Base-by-base conservation (phyloP, 176 grass and related monocot genomes). In the Hordeum vulgare region DNA sequence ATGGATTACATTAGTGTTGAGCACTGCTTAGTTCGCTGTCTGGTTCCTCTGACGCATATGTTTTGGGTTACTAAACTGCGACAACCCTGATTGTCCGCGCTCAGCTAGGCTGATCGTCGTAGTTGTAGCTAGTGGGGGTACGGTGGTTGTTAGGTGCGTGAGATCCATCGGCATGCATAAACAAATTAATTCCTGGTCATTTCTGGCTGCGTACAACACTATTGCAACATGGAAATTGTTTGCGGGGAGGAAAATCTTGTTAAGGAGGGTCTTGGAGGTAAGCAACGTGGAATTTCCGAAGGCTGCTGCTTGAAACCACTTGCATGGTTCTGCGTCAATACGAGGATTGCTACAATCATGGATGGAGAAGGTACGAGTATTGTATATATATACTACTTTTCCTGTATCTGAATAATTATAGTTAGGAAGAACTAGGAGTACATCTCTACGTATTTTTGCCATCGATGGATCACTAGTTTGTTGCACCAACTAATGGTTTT, bases 221-320 rank as follows among this genome's bases (percentile, higher is more conserved):
- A 9, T 68, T 68, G 60, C 85, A 87, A 76, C 71, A 76, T 81
- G 78, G 61, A 60, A 60, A 47, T 88, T 71, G 61, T 82, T 80
- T 86, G 24, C 60, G 4, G 10, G 61, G 20, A 51, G 61, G 59
- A n/a, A 57, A 75, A 76, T 51, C 4, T 9, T 77, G 64, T 14
- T 65, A 83, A 70, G 79, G 35, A 77, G 71, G 63, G 61, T 58
- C 24, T 62, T 62, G 28, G 41, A 17, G 28, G 23, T 33, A 63
- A 69, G 27, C 72, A 26, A 17, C 23, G 23, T n/a, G 31, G 75
- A 10, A 26, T 61, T 70, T 47, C 7, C n/a, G 70, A 37, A 71
- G 21, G 63, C 45, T 77, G 70, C 47, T 24, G 59, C 53, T 0
- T 56, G 53, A 51, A 51, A 35, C 59, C 73, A 28, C 11, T 71